Evolutionary conservation across 805 yeast genomes (phyloP), one percentile per base, ranked within the genome.

Genomic region (Saccharomycopsis microspora): DNA sequence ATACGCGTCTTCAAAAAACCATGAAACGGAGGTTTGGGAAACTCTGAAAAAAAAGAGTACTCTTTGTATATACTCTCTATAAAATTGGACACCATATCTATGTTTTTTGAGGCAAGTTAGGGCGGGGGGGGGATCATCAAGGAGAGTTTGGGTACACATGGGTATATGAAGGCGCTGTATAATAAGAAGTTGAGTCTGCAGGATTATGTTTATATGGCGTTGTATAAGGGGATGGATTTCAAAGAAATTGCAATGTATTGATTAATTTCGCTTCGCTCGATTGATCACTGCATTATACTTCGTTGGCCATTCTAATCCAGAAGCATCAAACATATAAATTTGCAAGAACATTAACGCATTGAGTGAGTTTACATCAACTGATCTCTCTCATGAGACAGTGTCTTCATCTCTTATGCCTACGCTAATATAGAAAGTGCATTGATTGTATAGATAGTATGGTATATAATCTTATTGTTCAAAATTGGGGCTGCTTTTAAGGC

Each of bases 141-240:
- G 65, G 97, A 90, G 63, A 78, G 89, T 61, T 72, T 93, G 69
- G 99, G 99, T 67, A 93, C 98, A 1, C 98, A 93, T 63, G 99
- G 99, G 54, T 87, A 90, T 70, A 89, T 83, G 76, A 93, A 93
- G 68, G 96, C 97, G 29, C 83, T 85, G 5, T 93, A 93, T 58
- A 97, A 93, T 61, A 90, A 89, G 50, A 85, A 82, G 59, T 69
- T 94, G 58, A 79, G 84, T 45, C 83, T 96, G 0, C 97, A 89
- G 66, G 99, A 93, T 65, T 80, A 85, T 9, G 79, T 93, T 43
- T 97, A 87, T 28, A 87, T 93, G 97, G 80, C 96, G 32, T 66
- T 93, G 57, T 93, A 85, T 69, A 90, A 86, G 68, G 79, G 98
- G 59, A 82, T 83, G 53, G 93, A 97, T 97, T 97, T 98, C 38